Evolutionary conservation across 345 rosid genomes (phyloP).

Genomic region (Nephelium lappaceum): DNA sequence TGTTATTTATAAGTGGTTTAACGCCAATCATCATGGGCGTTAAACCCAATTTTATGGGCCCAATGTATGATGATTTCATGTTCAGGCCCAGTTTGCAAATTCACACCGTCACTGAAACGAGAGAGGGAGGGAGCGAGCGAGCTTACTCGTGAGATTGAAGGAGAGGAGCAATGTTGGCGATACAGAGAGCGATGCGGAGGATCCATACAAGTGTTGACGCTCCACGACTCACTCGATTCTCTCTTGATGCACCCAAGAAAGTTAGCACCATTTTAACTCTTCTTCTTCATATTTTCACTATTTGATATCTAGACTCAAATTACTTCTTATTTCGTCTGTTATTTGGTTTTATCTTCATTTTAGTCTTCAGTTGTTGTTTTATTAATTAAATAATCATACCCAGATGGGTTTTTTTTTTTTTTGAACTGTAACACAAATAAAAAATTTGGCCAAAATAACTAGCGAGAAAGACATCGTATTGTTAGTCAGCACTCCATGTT

Average conservation of each 20-base stretch:
- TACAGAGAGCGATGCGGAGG: conserved; percentile 41
- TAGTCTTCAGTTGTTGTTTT: neutral
- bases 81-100: neutral
- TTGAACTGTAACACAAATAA: neutral
- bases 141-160: neutral
- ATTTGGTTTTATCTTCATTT: neutral
- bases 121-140: neutral
- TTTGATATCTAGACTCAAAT: neutral
- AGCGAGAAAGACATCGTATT: neutral
- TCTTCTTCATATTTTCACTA: neutral
- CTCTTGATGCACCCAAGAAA: conserved; percentile 57
- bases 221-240: conserved; percentile 55
- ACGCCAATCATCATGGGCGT: too few species aligned
- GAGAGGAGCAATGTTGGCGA: conserved; percentile 23
- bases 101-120: neutral
- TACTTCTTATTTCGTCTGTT: neutral
- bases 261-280: conserved; percentile 39
- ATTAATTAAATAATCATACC: neutral
- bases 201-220: conserved; percentile 38
- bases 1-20: too few species aligned
- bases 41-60: neutral
- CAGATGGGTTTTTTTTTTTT: conserved; percentile 14
- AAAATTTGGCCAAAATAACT: neutral
- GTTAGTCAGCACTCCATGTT: neutral
- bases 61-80: too few species aligned